phyloP scores from a whole-genome alignment of 192 early-diverging fungal species.

The Entomortierella parvispora region DNA sequence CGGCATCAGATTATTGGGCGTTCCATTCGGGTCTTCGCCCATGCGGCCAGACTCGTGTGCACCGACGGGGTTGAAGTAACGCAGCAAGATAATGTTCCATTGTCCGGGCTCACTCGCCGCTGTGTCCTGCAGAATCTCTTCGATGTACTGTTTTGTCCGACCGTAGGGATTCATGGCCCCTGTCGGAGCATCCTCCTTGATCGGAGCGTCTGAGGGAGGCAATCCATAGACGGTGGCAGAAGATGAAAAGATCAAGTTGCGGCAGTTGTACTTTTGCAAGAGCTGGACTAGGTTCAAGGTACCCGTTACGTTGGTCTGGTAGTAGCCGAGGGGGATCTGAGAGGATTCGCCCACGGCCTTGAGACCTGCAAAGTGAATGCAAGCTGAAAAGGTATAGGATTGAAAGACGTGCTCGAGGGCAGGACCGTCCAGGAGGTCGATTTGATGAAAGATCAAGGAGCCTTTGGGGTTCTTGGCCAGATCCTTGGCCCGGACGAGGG shows the following conservation, averaged over 20 bases:
- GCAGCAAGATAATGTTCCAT: constrained; percentile 69
- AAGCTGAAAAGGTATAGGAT: constrained; percentile 52
- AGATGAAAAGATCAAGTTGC: constrained; percentile 93
- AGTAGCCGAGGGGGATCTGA: constrained; percentile 83
- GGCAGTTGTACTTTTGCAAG: constrained; percentile 80
- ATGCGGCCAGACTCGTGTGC: constrained; percentile 92
- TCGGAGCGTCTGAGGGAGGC: constrained; percentile 36
- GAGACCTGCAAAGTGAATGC: constrained; percentile 86
- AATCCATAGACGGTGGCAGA: constrained; percentile 90
- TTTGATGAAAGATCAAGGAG: constrained; percentile 51
- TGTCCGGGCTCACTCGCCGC: constrained; percentile 41
- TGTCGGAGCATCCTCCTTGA: constrained; percentile 66
- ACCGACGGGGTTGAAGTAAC: constrained; percentile 99
- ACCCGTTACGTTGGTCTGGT: constrained; percentile 92
- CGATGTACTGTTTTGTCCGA: constrained; percentile 88
- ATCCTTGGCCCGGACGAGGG: constrained; percentile 37
- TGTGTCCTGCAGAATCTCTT: constrained; percentile 75
- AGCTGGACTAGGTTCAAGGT: constrained; percentile 84
- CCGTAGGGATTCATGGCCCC: constrained; percentile 91
- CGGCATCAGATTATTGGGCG: constrained; percentile 96
- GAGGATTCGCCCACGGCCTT: constrained; percentile 88
- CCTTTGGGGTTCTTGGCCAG: constrained; percentile 45
- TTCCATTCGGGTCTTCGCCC: constrained; percentile 90
- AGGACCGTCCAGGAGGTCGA: constrained; percentile 53
- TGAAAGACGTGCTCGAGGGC: constrained; percentile 50